These are phyloP conservation scores for Penicillium turbatum DNA, from an alignment of 495 filamentous ascomycete genomes.

Conservation along the genomic window DNA sequence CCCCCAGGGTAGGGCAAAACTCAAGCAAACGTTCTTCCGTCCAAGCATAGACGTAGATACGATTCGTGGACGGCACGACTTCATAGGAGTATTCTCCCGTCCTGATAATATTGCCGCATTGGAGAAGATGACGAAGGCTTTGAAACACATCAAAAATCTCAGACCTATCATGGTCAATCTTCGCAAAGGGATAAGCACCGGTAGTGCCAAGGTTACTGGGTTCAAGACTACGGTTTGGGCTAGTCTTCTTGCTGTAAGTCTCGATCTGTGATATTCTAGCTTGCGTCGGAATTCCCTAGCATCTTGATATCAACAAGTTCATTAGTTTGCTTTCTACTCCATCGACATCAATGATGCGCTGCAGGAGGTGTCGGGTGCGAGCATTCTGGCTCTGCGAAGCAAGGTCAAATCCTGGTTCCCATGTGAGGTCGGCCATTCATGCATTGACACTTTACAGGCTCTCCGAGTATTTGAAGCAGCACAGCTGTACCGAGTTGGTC, in stretches of 20 bases:
- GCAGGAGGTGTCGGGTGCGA: slow-evolving; percentile 54
- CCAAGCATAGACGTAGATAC: slow-evolving; percentile 64
- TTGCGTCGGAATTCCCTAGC: not conserved
- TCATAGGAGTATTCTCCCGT: slow-evolving; percentile 63
- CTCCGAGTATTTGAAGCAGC: slow-evolving; percentile 44
- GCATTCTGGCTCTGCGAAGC: slow-evolving; percentile 50
- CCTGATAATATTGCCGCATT: slow-evolving; percentile 61
- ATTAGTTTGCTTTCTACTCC: slow-evolving; percentile 61
- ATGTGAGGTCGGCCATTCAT: not conserved
- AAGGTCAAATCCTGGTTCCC: slow-evolving; percentile 44
- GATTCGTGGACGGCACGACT: slow-evolving; percentile 71
- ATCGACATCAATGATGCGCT: slow-evolving; percentile 65
- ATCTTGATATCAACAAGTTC: slow-evolving; percentile 22
- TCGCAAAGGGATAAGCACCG: slow-evolving; percentile 67
- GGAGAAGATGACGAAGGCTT: slow-evolving; percentile 53
- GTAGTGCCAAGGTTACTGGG: slow-evolving; percentile 50
- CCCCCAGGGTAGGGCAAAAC: slow-evolving; percentile 69
- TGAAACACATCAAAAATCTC: slow-evolving; percentile 78
- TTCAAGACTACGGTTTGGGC: slow-evolving; percentile 70
- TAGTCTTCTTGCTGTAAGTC: slow-evolving; percentile 51
- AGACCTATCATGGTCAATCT: slow-evolving; percentile 65
- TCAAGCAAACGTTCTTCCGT: slow-evolving; percentile 81
- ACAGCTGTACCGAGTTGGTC: slow-evolving; percentile 60
- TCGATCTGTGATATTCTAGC: not conserved
- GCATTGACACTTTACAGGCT: slow-evolving; percentile 26